Base-by-base conservation (phyloP, 225 moss, liverwort and hornwort genomes). In the Bryum argenteum region DNA sequence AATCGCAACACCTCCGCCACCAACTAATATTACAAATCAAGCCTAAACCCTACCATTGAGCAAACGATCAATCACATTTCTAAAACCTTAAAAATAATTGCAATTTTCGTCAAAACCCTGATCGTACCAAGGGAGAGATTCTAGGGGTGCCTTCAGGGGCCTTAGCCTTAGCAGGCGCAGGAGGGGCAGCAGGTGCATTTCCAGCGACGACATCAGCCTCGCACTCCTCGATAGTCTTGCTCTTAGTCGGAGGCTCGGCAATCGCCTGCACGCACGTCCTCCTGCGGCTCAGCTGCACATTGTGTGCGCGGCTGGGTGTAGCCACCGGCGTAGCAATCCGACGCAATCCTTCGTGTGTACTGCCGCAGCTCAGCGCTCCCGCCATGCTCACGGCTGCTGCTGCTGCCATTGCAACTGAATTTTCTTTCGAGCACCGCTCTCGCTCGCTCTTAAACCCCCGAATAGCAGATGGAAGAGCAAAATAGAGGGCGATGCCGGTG, bases 191-290 rank as follows among this genome's bases (percentile, higher is more conserved):
- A 0, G 97, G 92, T 8, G 87, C 91, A 75, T 92, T 98, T 50
- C 97, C 97, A 9, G 88, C 83, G 1, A 92, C 97, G 8, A 92
- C 97, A 24, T 94, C 94, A 10, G 97, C 94, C 78, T 94, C 92
- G 13, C 88, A 81, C 71, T 92, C 92, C 75, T 94, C 89, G 48
- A 92, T 79, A 14, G 90, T 82, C 21, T 77, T 61, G n/a, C 72
- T 82, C 54, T 88, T 80, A 6, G 81, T 83, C 44, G 76, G 73
- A 64, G 92, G 92, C 87, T 92, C 97, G 0, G 97, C 97, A 21
- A 94, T 89, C 12, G 92, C 92, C 61, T 80, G 77, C 80, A 97
- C 86, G 18, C 10, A 67, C 23, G 73, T 69, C 63, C 71, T 73
- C 64, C 85, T 80, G 58, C 83, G 78, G 73, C 56, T 40, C 53